Conservation (phyloP, 306 rosid species). For the Abrus pulchellus region DNA sequence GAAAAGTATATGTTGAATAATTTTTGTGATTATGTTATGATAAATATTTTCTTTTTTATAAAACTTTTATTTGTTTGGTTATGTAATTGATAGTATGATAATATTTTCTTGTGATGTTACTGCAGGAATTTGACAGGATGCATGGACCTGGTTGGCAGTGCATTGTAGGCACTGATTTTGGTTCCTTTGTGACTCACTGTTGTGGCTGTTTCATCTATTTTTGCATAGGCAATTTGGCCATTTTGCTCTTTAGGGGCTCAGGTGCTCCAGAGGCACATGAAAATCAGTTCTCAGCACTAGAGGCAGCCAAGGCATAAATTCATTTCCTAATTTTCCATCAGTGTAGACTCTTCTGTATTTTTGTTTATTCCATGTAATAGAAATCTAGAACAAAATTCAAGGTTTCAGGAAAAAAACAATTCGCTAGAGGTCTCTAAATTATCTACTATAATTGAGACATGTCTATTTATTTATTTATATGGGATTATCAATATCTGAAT, state of each 20-base stretch:
- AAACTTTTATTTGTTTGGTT: no score
- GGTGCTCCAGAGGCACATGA: slow-evolving; percentile 61
- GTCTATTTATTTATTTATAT: no score
- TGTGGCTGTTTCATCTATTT: slow-evolving; percentile 84
- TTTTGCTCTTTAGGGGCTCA: slow-evolving; percentile 84
- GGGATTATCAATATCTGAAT: no score
- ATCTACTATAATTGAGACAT: no score
- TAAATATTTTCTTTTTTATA: no score
- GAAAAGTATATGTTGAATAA: neutral
- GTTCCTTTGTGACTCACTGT: slow-evolving; percentile 90
- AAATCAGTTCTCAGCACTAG: slow-evolving; percentile 58
- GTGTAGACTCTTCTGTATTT: neutral
- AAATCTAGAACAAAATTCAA: no score
- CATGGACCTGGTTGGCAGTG: slow-evolving; percentile 94
- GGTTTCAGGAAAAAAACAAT: neutral
- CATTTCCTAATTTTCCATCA: neutral
- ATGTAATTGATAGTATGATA: no score
- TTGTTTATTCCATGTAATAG: slow-evolving; percentile 24
- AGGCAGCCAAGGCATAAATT: slow-evolving; percentile 42
- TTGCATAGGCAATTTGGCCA: slow-evolving; percentile 73
- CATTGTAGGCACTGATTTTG: slow-evolving; percentile 90
- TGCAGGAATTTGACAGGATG: slow-evolving; percentile 78
- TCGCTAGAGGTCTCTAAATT: neutral
- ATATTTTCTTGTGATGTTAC: slow-evolving; percentile 6
- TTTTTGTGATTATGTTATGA: no score